phyloP scores from a whole-genome alignment of 2,329 filamentous ascomycete genomes.

The Monosporascus sp. region DNA sequence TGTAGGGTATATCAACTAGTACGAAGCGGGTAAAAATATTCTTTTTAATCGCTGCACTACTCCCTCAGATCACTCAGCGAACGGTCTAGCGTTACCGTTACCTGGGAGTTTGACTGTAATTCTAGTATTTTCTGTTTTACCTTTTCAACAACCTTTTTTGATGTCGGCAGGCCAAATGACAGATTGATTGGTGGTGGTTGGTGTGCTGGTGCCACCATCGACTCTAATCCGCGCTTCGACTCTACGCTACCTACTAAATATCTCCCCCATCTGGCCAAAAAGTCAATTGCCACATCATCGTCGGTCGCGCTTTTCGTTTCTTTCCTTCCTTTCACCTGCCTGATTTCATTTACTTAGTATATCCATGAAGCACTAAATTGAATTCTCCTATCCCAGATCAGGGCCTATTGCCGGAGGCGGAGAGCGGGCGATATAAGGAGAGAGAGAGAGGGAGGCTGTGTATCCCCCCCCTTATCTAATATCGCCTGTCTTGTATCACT shows the following conservation, averaged over 20 bases:
- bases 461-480: neutral
- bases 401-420: neutral
- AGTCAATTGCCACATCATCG: neutral
- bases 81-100: too few relatives aligned
- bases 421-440: neutral
- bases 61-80: too few relatives aligned
- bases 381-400: too few relatives aligned
- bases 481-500: neutral
- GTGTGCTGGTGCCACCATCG: neutral
- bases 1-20: too few relatives aligned
- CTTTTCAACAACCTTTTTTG: too few relatives aligned
- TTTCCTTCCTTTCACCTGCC: neutral
- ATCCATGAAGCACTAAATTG: neutral
- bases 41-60: too few relatives aligned
- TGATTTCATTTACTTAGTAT: neutral
- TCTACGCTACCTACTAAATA: neutral
- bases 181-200: neutral
- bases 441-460: neutral
- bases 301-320: neutral
- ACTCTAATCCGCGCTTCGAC: neutral
- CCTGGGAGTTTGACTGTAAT: too few relatives aligned
- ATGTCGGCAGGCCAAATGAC: neutral
- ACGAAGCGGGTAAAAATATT: too few relatives aligned
- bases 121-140: too few relatives aligned
- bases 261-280: neutral